Evolutionary conservation across 2,329 filamentous ascomycete genomes (phyloP), one percentile per base, ranked within the genome.

Genomic region (Aspergillus versicolor): DNA sequence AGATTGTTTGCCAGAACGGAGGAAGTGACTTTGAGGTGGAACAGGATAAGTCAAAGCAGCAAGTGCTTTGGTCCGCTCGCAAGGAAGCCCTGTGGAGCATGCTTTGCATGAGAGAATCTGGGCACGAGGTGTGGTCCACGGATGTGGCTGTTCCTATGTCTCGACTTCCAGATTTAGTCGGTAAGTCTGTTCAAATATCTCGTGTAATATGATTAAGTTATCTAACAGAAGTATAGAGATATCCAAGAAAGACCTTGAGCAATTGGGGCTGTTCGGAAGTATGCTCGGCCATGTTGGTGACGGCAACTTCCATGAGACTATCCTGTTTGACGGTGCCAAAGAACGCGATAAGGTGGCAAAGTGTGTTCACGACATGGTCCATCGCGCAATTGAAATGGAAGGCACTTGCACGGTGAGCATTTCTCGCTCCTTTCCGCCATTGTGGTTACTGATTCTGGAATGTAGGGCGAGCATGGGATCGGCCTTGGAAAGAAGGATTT

Each of bases 281-380:
- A 90, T 96, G 27, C 79, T 97, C 3, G 92, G 92, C 3, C 92
- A 97, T 69, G 88, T 97, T 56, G 92, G 92, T 11, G 92, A 96
- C 69, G 92, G 92, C 40, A 97, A 97, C 74, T 97, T 97, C 77
- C 92, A 97, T 72, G 88, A 92, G 70, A 90, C 88, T 70, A 94
- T 97, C 75, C 88, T 97, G 76, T 97, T 96, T 72, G 85, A 94
- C 74, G 84, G 80, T 24, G 89, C 96, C 74, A 83, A 83, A 55
- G 87, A 82, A 42, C 89, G 88, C 63, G 91, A 93, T 70, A 82
- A 81, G 54, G 91, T 90, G 62, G 9, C 8, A 8, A 30, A 30
- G 9, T 30, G 27, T 9, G 91, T 97, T 45, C 87, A 92, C 70
- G 88, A 91, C 65, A 96, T 97, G 92, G 91, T 96, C 19, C 84